Percentiles rank a stretch among this genome's conserved stretches.
phyloP scores from a whole-genome alignment of 306 rosid genomes.

The Clitoria ternatea region DNA sequence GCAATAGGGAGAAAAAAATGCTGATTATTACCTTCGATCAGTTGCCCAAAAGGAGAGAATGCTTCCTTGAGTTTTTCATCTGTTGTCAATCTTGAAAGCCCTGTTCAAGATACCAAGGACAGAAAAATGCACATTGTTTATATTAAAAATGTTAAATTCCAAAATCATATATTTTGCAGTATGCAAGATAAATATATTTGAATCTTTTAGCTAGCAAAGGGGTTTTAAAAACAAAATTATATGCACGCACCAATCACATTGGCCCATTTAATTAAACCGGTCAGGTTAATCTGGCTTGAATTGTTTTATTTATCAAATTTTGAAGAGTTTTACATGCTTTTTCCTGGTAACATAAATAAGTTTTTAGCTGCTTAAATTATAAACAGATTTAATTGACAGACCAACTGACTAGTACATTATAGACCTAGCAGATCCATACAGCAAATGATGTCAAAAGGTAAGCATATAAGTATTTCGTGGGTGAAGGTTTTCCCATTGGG shows the following conservation, averaged over 20 bases:
- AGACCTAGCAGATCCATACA: neutral
- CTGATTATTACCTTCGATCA: conserved; percentile 46
- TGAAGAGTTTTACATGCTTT: too few species aligned
- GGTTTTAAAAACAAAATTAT: neutral
- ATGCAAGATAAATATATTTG: neutral
- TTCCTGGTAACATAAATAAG: too few species aligned
- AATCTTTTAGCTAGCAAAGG: neutral
- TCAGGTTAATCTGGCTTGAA: too few species aligned
- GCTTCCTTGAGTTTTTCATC: conserved; percentile 78
- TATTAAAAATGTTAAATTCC: neutral
- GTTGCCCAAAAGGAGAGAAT: conserved; percentile 76
- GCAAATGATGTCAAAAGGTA: neutral
- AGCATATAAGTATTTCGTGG: neutral
- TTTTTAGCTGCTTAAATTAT: too few species aligned
- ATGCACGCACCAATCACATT: neutral
- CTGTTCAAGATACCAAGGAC: conserved; percentile 36
- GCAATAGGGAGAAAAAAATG: neutral
- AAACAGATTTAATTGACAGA: too few species aligned
- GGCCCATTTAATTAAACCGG: neutral
- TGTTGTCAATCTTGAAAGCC: conserved; percentile 80
- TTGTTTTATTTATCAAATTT: too few species aligned
- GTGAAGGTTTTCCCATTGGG: too few species aligned
- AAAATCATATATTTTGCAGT: neutral
- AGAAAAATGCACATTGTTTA: conserved; percentile 5
- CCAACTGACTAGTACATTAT: too few species aligned